Evolutionary conservation across 1,139 yeast genomes (phyloP), one percentile per base, ranked within the genome.

Genomic region (Geotrichum phurueaensis): DNA sequence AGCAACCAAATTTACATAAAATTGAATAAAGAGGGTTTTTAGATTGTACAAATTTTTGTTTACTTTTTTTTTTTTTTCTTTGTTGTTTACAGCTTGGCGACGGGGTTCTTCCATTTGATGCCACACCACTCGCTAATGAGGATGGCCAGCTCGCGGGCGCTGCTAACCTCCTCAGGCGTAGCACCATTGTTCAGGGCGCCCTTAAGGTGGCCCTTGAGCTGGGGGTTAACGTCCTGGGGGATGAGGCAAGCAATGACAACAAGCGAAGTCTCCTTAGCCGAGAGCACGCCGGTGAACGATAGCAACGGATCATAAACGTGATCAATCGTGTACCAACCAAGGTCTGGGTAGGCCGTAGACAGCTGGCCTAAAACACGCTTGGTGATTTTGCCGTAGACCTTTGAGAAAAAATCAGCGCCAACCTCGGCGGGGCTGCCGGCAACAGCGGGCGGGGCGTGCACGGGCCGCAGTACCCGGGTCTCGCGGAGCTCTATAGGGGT

Each of bases 211-310:
- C 97, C 97, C 74, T 89, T 89, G 65, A 91, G 78, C 70, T 91
- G 97, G 0, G 97, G 96, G 67, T 88, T 89, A n/a, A 91, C 97
- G 72, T 91, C 96, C 71, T 89, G 97, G 0, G 97, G 97, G 15
- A 91, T 85, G 68, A 92, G 79, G 64, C 92, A 81, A 1, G 96
- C 87, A 36, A 91, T 83, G 4, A 91, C 84, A 54, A 90, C 86
- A 67, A 89, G 72, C 49, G 94, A 85, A 0, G 97, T 87, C 65
- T 90, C 96, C 64, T 78, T 79, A 1, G 88, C 85, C 12, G 79
- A 73, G 49, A 91, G 76, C 1, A 89, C 79, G 3, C 80, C 86
- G 13, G 85, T 82, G 70, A 74, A 87, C 39, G 96, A 86, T 62
- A 91, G 78, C 53, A 91, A 73, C 15, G 96, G 91, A 0, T 89